These are phyloP conservation scores for Lagenaria siceraria DNA, from an alignment of 306 rosid genomes.

Conservation along the genomic window DNA sequence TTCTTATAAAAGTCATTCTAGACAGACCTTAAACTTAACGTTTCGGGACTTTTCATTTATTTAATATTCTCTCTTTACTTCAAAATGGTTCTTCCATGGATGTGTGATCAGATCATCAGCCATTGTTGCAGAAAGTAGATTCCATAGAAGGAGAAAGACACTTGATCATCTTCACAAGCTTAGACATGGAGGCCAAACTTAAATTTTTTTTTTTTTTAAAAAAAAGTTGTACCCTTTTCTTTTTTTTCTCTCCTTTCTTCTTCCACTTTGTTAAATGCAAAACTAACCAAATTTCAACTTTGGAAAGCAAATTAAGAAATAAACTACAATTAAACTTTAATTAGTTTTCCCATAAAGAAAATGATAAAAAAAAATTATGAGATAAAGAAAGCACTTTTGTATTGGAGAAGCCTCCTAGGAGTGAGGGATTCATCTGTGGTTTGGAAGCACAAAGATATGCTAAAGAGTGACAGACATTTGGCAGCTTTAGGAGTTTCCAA, in stretches of 20 bases:
- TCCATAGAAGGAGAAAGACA: constrained; percentile 16
- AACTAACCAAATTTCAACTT: constrained; percentile 16
- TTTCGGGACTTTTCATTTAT: no score
- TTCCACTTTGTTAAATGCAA: background rate
- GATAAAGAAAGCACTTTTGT: constrained; percentile 43
- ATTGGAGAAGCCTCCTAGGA: constrained; percentile 67
- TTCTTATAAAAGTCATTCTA: background rate
- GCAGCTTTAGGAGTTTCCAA: constrained; percentile 35
- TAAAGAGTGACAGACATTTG: constrained; percentile 38
- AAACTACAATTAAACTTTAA: constrained; percentile 27
- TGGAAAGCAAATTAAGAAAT: constrained; percentile 32
- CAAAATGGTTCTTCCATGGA: background rate
- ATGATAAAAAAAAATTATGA: background rate
- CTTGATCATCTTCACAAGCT: constrained; percentile 31
- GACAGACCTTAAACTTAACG: no score
- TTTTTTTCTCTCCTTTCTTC: background rate
- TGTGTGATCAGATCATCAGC: background rate
- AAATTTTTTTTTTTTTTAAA: background rate
- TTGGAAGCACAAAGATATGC: constrained; percentile 35
- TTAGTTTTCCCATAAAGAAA: constrained; percentile 18
- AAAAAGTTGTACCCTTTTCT: constrained; percentile 15
- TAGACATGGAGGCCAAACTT: constrained; percentile 31
- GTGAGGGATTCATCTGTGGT: constrained; percentile 40
- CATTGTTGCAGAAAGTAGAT: constrained; percentile 41
- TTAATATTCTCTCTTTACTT: background rate